Base-by-base conservation (phyloP, 2,329 filamentous ascomycete genomes). In the Fusarium sp. region DNA sequence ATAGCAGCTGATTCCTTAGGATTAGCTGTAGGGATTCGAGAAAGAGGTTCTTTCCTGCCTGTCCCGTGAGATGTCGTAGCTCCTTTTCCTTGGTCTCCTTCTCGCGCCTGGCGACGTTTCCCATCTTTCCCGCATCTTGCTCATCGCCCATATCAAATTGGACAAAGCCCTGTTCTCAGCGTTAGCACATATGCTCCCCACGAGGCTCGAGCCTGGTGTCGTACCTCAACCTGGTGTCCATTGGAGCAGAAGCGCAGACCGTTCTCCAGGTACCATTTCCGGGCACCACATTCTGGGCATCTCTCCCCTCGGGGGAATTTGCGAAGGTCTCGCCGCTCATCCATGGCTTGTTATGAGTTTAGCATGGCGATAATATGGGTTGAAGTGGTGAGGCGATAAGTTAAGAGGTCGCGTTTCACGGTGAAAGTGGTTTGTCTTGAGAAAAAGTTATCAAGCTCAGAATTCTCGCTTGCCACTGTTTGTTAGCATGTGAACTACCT, bases 1-100 rank as follows among this genome's bases (percentile, higher is more conserved):
- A 95, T 78, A 89, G 84, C 18, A 94, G 84, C 84, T 98, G 96
- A 79, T 93, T 94, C 80, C 95, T 91, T 31, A 99, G 85, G 57
- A 98, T 88, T 35, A 98, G 86, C 82, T 98, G 96, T 68, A 97
- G 89, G 72, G 91, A 93, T 80, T 97, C 93, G 38, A 98, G 86
- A 80, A 94, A 98, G 27, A 98, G 88, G 72, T 93, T 90, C 73
- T 91, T 90, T 16, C 93, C 96, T 62, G 90, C 88, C 56, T 89
- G 86, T 47, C 95, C 95, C 7, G 82, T 82, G 59, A 93, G 85
- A 78, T 92, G 88, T 67, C 85, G 85, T 57, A 85, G 86, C 56
- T 87, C 84, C 57, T 86, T 89, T 78, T 89, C 85, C 62, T 85
- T 85, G 27, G 83, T 81, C 77, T 90, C 89, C 72, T 89, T 92